Conservation (phyloP, 306 rosid species). For the Glycyrrhiza uralensis region DNA sequence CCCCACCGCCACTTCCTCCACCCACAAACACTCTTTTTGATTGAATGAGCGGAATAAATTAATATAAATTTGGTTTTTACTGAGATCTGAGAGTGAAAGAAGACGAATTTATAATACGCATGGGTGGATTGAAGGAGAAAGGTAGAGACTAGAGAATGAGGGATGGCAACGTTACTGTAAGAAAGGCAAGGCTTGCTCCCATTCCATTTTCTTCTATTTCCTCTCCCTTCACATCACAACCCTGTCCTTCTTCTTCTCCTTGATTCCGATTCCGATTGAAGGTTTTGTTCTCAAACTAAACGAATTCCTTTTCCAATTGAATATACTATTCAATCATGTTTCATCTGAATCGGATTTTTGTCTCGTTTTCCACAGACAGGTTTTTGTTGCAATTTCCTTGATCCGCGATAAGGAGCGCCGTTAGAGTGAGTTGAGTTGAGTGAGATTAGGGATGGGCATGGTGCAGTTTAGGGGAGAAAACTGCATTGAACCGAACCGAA, state of each 20-base stretch:
- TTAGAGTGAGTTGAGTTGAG: constrained; percentile 20
- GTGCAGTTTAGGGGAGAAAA: too few relatives aligned
- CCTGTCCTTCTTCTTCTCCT: background rate
- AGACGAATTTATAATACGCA: background rate
- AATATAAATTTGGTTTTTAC: too few relatives aligned
- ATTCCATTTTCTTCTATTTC: background rate
- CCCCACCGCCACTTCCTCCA: too few relatives aligned
- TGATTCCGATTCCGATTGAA: background rate
- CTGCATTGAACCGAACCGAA: too few relatives aligned
- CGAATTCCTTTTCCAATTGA: background rate
- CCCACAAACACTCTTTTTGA: too few relatives aligned
- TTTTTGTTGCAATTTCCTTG: background rate
- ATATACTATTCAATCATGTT: background rate
- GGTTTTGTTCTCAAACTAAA: background rate
- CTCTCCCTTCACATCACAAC: background rate
- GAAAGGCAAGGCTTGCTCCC: background rate
- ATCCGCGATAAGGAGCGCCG: background rate
- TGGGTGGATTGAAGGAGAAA: background rate
- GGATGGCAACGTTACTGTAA: background rate
- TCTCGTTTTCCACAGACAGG: background rate
- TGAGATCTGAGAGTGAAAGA: background rate
- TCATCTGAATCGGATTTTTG: background rate
- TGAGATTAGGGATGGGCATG: too few relatives aligned
- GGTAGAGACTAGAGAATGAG: background rate
- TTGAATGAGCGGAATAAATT: too few relatives aligned